Conservation (phyloP, 306 rosid genomes). For the Gastrolobium villosum region DNA sequence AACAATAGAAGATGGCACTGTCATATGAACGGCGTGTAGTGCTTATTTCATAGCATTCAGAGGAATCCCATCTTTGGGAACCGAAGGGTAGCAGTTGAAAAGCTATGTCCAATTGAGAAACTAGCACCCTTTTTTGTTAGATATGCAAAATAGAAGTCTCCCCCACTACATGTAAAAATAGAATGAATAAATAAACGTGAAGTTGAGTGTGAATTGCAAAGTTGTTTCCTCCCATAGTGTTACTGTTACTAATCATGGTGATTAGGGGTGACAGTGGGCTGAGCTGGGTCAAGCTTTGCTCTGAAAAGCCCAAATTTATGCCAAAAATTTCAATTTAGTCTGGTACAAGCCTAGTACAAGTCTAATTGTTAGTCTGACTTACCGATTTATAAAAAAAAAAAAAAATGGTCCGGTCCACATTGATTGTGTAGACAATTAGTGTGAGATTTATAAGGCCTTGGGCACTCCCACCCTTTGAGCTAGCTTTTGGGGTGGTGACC, state of each 20-base stretch:
- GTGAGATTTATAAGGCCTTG: too few species aligned
- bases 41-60: constrained; percentile 12
- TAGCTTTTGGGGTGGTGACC: too few species aligned
- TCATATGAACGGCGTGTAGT: constrained; percentile 58
- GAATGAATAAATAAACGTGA: constrained; percentile 39
- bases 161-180: constrained; percentile 42
- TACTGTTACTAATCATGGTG: background rate
- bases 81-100: constrained; percentile 29
- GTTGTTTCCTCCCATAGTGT: constrained; percentile 8
- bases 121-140: constrained; percentile 38
- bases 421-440: too few species aligned
- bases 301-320: too few species aligned
- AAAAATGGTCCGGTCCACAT: too few species aligned
- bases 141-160: constrained; percentile 47
- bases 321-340: too few species aligned
- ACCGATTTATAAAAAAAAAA: too few species aligned
- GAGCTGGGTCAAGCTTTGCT: too few species aligned
- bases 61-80: constrained; percentile 27
- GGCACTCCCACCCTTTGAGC: too few species aligned
- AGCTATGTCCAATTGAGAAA: constrained; percentile 41
- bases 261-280: too few species aligned
- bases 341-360: too few species aligned
- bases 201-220: constrained; percentile 5
- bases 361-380: too few species aligned
- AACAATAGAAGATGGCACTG: constrained; percentile 69